A percentile compares a stretch with the other conserved stretches of the same genome.
These are phyloP conservation scores for Heritiera littoralis DNA, from an alignment of 345 rosid genomes.

Conservation along the genomic window DNA sequence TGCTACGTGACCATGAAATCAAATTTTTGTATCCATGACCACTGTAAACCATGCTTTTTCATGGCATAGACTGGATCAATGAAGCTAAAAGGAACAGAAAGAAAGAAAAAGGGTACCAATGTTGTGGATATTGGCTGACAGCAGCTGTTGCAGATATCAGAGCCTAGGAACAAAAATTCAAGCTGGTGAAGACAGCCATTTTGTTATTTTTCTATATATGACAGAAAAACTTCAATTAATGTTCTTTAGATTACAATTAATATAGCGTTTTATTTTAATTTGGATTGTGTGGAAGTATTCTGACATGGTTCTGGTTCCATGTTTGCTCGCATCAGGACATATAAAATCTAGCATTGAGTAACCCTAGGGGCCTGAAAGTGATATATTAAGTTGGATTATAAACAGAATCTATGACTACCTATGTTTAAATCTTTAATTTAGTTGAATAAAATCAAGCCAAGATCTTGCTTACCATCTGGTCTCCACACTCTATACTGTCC, in stretches of 20 bases:
- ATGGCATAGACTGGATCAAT: no score
- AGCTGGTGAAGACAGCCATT: neutral
- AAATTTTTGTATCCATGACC: no score
- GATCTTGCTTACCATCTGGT: conserved; percentile 3
- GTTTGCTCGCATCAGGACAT: neutral
- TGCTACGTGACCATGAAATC: no score
- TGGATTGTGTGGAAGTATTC: neutral
- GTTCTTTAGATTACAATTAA: neutral
- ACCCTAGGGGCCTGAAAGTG: neutral
- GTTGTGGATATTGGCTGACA: neutral
- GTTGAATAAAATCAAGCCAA: conserved; percentile 7
- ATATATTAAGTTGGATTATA: neutral
- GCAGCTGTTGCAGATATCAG: neutral
- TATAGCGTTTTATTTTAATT: no score
- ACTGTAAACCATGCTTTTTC: neutral
- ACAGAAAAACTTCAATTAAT: neutral
- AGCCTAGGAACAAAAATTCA: neutral
- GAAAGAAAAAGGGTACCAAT: neutral
- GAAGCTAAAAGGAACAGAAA: neutral
- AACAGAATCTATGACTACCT: neutral
- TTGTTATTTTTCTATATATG: neutral
- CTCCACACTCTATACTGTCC: neutral
- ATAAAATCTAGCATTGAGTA: neutral
- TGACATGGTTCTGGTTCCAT: neutral
- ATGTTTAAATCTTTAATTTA: neutral